Conservation (phyloP, 768 basidiomycete genomes). For the Lentinula sp. region DNA sequence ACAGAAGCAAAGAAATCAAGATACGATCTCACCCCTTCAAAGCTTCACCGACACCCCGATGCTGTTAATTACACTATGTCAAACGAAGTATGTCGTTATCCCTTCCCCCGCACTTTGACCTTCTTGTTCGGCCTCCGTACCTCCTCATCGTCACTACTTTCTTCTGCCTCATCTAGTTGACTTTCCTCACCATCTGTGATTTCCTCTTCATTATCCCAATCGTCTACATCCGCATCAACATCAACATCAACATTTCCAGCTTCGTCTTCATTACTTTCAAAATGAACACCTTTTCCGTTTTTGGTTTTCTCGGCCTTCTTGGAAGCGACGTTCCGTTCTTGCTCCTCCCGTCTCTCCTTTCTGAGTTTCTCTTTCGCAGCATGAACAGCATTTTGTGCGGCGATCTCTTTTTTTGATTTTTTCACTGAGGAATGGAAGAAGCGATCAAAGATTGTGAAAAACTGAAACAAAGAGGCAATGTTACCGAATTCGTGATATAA, state of each 20-base stretch:
- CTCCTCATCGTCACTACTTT: slow-evolving; percentile 44
- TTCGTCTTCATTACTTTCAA: slow-evolving; percentile 25
- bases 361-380: slow-evolving; percentile 71
- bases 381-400: slow-evolving; percentile 64
- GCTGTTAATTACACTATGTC: too few species aligned
- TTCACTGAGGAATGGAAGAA: slow-evolving; percentile 53
- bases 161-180: slow-evolving; percentile 55
- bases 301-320: slow-evolving; percentile 52
- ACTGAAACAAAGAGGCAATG: slow-evolving; percentile 17
- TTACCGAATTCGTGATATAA: slow-evolving; percentile 92
- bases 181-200: slow-evolving; percentile 27
- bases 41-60: too few species aligned
- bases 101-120: slow-evolving; percentile 41
- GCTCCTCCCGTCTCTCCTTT: slow-evolving; percentile 79
- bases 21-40: too few species aligned
- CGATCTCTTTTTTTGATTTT: slow-evolving; percentile 76
- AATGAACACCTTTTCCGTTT: slow-evolving; percentile 16
- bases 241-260: slow-evolving; percentile 23
- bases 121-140: slow-evolving; percentile 48
- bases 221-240: slow-evolving; percentile 34
- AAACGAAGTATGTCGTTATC: slow-evolving; percentile 19
- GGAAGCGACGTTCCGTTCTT: slow-evolving; percentile 83
- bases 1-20: too few species aligned
- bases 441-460: not conserved
- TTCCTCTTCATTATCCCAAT: slow-evolving; percentile 17